Base-by-base conservation (phyloP, 73 alveolate species). In the Strombidium stylifer region DNA sequence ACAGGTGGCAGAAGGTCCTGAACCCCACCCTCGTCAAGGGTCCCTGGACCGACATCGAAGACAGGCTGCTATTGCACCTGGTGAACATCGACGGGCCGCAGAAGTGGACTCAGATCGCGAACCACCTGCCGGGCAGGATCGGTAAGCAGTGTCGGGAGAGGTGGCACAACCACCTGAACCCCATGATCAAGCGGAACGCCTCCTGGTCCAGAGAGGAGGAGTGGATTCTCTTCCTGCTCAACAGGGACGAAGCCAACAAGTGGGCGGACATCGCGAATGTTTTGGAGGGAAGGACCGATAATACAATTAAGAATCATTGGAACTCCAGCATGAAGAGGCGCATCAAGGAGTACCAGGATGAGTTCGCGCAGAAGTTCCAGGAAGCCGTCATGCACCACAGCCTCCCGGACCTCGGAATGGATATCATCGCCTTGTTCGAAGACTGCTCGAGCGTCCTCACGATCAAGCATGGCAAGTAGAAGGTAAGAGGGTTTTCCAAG, bases 121-220 rank as follows among this genome's bases (percentile, higher is more conserved):
- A 94, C 40, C 96, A 91, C 56, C 81, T 96, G 19, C 98, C 98
- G 2, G 99, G 98, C 31, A 67, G 99, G 41, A 96, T 96, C 25
- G 99, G 99, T 2, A 96, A 96, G 54, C 94, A 96, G 76, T 96
- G 99, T 66, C 72, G 99, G 51, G 99, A 96, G 68, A 93, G 99
- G 61, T 96, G 99, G 99, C 98, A 93, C 69, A 96, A 96, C 69
- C 99, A 96, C 64, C 73, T 96, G 69, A 93, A 96, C 70, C 99
- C 99, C 3, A 72, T 88, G 26, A 96, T 96, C 12, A 94, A 94
- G 61, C 93, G 93, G 77, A 84, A 81, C 16, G 96, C 96, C 21
- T 82, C 55, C 49, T 93, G 99, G 98, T 82, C 96, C 8, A 94
- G 88, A 41, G 97, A 93, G 52, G 99, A 96, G 79, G 98, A 96